Base-by-base conservation (phyloP, 179 eudicot species). In the Nepenthes alata region DNA sequence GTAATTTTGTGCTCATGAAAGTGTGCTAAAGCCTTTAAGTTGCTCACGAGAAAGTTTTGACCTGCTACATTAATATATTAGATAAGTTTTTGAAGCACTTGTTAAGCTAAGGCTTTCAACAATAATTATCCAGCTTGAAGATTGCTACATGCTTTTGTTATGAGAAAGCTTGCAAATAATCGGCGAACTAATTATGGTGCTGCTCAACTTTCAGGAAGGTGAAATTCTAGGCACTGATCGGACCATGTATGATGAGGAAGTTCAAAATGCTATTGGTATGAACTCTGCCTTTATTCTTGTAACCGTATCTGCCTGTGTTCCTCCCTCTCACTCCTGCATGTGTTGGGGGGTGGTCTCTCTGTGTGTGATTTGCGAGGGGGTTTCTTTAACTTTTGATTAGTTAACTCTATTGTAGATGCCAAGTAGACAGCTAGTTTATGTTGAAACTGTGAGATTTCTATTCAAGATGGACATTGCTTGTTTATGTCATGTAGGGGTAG, bases 221-320 rank as follows among this genome's bases (percentile, higher is more conserved):
- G 83, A 82, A 66, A 68, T 82, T 37, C n/a, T 64, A 67, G 82
- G 72, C n/a, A 54, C 70, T 48, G 86, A 81, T 12, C 73, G 74
- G 60, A 82, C 84, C 54, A 82, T 56, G 75, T 68, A 64, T 64
- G 86, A 79, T 60, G 76, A 77, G 48, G 82, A 77, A 49, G 79
- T 80, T 61, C 80, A 73, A 60, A 76, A 4, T 55, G 58, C 65
- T 48, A 79, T 50, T 63, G 91, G 97, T 87, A 80, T 48, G 80
- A 35, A 48, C 58, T 15, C 38, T 37, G n/a, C 39, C n/a, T 54
- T 59, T 35, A n/a, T 62, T 9, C 39, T 41, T 11, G 13, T 15
- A 7, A 41, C 8, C 5, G 6, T 41, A 41, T 4, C 45, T 41
- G 45, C 8, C 8, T 25, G 25, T 25, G 25, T 25, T 25, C 25